Evolutionary conservation across 345 rosid species (phyloP).

Genomic region (Euphorbia tirucalli): DNA sequence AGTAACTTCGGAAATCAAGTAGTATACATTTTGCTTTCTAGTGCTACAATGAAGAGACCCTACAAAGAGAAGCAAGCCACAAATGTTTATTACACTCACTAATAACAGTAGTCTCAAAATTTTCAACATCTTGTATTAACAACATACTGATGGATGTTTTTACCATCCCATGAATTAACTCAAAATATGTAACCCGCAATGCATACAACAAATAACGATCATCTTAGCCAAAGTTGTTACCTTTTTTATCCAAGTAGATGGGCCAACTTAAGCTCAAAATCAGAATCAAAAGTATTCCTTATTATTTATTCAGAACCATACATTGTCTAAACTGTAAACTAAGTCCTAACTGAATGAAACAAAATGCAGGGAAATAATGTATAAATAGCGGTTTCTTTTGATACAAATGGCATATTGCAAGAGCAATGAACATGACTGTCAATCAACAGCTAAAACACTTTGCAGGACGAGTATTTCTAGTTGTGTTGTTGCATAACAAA

Average conservation of each 20-base stretch:
- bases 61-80: background rate
- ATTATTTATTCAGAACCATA: background rate
- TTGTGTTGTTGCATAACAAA: background rate
- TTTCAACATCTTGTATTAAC: background rate
- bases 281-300: background rate
- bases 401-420: background rate
- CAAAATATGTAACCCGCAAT: background rate
- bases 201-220: background rate
- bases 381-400: slow-evolving; percentile 1
- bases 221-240: background rate
- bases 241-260: background rate
- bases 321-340: background rate
- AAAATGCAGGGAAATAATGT: background rate
- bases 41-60: background rate
- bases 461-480: background rate
- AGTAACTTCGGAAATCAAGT: background rate
- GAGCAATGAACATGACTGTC: background rate
- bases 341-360: slow-evolving; percentile 8
- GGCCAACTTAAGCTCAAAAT: background rate
- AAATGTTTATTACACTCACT: background rate
- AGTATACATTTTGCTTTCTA: background rate
- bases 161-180: background rate
- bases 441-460: no score
- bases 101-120: background rate
- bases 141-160: background rate